Base-by-base conservation (phyloP, 116 monocot species). In the Papilionanthe hybrid region DNA sequence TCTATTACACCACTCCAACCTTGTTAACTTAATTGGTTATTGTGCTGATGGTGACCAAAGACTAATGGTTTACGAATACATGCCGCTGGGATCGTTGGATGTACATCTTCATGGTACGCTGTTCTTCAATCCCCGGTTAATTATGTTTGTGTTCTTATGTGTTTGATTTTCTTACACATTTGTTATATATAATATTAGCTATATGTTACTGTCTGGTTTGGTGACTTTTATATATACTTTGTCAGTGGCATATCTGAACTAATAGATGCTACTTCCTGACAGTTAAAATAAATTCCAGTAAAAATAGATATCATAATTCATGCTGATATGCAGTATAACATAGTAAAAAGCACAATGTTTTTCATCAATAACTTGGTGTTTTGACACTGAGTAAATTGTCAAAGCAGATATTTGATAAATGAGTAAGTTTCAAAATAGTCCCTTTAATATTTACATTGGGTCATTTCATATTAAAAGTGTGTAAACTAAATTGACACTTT, bases 31-130 rank as follows among this genome's bases (percentile, higher is more conserved):
- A 43, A 82, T 88, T 77, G 88, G 88, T 27, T 88, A 84, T 69
- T 88, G 88, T 80, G 88, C 85, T 27, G 84, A 85, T 78, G 88
- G 88, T 23, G 88, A 84, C 44, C 88, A 88, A 79, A 82, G 88
- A 37, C 87, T 87, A 72, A 72, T 88, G 58, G 85, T 88, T 45
- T 88, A 88, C 69, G 88, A 88, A 44, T 88, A 82, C 82, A 85
- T 88, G 88, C 44, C 85, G 44, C 72, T 88, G 75, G 85, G 88
- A 47, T 88, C 88, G 10, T 78, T 88, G 78, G 88, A 84, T 75
- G 85, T 82, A 49, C 88, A 88, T 72, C 81, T 88, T 79, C 82
- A 82, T 65, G 88, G 88, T 88, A 85, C 29, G 15, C 75, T 69
- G 42, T 18, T 80, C 27, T 42, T 30, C 6, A 18, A 19, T 73